These are phyloP conservation scores for Fusarium subtropicale DNA, from an alignment of 2,329 filamentous ascomycete genomes.

Conservation along the genomic window DNA sequence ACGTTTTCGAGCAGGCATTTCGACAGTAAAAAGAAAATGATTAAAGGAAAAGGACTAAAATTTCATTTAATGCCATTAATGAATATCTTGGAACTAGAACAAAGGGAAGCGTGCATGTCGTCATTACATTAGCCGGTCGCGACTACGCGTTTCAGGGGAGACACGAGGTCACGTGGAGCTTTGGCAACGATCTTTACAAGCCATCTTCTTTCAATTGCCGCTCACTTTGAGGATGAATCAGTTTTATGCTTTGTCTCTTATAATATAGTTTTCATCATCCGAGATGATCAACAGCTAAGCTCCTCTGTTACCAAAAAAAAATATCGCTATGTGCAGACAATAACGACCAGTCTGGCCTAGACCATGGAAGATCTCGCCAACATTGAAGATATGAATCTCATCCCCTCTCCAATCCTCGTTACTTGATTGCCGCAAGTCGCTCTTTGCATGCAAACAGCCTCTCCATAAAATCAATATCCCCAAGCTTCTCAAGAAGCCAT, in stretches of 20 bases:
- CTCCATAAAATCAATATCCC: slow-evolving; percentile 44
- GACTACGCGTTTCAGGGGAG: slow-evolving; percentile 37
- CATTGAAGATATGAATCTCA: neutral
- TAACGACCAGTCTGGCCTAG: neutral
- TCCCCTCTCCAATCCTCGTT: neutral
- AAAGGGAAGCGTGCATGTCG: slow-evolving; percentile 36
- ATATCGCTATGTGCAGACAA: neutral
- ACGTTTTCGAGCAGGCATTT: slow-evolving; percentile 58
- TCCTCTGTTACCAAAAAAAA: neutral
- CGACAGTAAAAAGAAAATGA: neutral
- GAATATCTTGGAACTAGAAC: neutral
- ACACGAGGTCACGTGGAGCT: slow-evolving; percentile 47
- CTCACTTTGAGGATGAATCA: neutral
- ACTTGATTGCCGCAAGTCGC: slow-evolving; percentile 1
- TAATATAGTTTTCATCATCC: no score
- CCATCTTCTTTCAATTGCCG: neutral
- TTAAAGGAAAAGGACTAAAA: neutral
- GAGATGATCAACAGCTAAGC: no score
- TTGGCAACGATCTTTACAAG: neutral
- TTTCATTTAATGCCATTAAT: neutral
- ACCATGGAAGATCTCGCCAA: neutral
- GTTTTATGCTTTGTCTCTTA: neutral
- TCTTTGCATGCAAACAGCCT: slow-evolving; percentile 21
- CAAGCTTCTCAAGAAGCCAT: slow-evolving; percentile 45
- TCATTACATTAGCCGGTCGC: slow-evolving; percentile 41